Evolutionary conservation across 805 yeast genomes (phyloP).

Genomic region (Yamadazyma sp.): DNA sequence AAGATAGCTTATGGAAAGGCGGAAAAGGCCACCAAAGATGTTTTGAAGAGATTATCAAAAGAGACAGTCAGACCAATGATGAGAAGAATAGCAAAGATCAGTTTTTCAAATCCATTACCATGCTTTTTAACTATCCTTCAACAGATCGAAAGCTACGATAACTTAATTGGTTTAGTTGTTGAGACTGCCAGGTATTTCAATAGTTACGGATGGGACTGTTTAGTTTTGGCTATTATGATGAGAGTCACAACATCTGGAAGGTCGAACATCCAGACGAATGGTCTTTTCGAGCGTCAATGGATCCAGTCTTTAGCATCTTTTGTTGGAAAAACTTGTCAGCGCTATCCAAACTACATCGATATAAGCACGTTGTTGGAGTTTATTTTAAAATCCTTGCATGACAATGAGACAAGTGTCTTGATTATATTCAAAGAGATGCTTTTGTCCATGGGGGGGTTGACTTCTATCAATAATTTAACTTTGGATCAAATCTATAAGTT

Average conservation of each 20-base stretch:
- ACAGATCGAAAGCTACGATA: conserved; percentile 90
- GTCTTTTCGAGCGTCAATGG: conserved; percentile 82
- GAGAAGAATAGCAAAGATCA: conserved; percentile 67
- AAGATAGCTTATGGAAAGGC: conserved; percentile 63
- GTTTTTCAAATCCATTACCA: conserved; percentile 77
- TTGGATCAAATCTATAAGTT: conserved; percentile 62
- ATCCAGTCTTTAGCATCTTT: conserved; percentile 78
- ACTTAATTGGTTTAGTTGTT: conserved; percentile 74
- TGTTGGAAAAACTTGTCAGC: conserved; percentile 67
- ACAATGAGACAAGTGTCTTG: conserved; percentile 57
- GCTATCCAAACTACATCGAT: conserved; percentile 54
- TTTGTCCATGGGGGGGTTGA: conserved; percentile 76
- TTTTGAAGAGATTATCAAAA: conserved; percentile 76
- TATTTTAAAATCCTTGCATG: conserved; percentile 61
- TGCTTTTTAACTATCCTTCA: conserved; percentile 67
- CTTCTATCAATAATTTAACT: conserved; percentile 65
- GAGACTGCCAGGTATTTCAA: conserved; percentile 76
- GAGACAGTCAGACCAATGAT: conserved; percentile 74
- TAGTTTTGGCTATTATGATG: conserved; percentile 69
- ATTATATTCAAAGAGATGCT: conserved; percentile 68
- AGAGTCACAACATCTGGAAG: conserved; percentile 68
- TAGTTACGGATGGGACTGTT: conserved; percentile 79
- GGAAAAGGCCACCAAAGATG: conserved; percentile 75
- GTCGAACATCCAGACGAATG: conserved; percentile 68
- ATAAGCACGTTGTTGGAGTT: conserved; percentile 60